A percentile compares a stretch with the other conserved stretches of the same genome.
phyloP scores from a whole-genome alignment of 1,139 yeast species.

The Candida glucosophila region DNA sequence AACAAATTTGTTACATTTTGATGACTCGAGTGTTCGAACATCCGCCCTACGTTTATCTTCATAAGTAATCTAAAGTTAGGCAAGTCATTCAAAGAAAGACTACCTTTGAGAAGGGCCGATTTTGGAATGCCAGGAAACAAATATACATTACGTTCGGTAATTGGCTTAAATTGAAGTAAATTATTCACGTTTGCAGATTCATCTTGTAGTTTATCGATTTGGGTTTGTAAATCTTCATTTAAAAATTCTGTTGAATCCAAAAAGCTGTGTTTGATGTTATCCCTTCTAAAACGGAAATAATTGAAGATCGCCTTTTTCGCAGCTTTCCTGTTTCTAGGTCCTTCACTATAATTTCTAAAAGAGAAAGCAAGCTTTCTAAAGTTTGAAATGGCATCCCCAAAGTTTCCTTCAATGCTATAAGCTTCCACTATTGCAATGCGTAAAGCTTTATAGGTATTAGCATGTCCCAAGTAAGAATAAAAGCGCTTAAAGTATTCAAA shows the following conservation, averaged over 20 bases:
- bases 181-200: slow-evolving; percentile 6
- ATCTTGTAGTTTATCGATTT: slow-evolving; percentile 15
- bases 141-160: slow-evolving; percentile 20
- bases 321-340: neutral
- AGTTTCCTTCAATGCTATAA: slow-evolving; percentile 15
- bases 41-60: slow-evolving; percentile 9
- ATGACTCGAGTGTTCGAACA: slow-evolving; percentile 5
- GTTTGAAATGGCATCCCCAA: slow-evolving; percentile 15
- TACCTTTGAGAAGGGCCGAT: slow-evolving; percentile 20
- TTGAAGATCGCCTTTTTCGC: slow-evolving; percentile 10
- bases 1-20: slow-evolving; percentile 6
- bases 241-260: slow-evolving; percentile 5
- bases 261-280: slow-evolving; percentile 13
- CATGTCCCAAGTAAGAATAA: slow-evolving; percentile 28
- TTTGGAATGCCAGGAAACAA: slow-evolving; percentile 12
- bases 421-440: slow-evolving; percentile 24
- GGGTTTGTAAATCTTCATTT: slow-evolving; percentile 8
- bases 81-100: slow-evolving; percentile 18
- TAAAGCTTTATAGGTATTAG: slow-evolving; percentile 18
- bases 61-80: slow-evolving; percentile 21
- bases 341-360: slow-evolving; percentile 5
- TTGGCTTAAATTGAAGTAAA: slow-evolving; percentile 17
- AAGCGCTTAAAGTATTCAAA: slow-evolving; percentile 28
- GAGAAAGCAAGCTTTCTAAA: slow-evolving; percentile 17
- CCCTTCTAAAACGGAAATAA: slow-evolving; percentile 18